phyloP scores from a whole-genome alignment of 805 yeast genomes.

The Cyberlindnera nakhonratchasimensis region DNA sequence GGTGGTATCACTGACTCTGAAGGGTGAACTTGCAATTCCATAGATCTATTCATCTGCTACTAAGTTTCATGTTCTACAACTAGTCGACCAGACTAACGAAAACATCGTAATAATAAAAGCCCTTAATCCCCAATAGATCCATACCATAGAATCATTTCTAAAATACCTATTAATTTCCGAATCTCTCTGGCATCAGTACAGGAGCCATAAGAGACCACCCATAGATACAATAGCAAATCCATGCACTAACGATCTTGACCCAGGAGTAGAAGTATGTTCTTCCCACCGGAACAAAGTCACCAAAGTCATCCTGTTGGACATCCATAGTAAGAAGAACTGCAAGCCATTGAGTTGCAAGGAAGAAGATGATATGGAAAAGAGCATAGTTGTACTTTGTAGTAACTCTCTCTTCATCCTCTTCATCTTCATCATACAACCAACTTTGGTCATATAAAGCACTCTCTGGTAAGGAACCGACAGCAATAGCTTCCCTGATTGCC shows the following conservation, averaged over 20 bases:
- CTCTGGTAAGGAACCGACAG: conserved; percentile 90
- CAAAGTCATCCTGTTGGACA: conserved; percentile 77
- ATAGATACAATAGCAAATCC: conserved; percentile 85
- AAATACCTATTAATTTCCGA: conserved; percentile 32
- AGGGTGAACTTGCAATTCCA: conserved; percentile 19
- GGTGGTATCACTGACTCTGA: conserved; percentile 59
- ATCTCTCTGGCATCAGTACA: conserved; percentile 83
- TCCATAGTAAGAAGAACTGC: conserved; percentile 91
- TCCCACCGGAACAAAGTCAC: conserved; percentile 95
- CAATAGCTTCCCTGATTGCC: conserved; percentile 92
- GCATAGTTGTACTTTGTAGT: conserved; percentile 80
- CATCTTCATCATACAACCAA: conserved; percentile 48
- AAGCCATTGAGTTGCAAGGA: conserved; percentile 94
- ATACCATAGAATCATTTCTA: neutral
- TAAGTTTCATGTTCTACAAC: too few relatives aligned
- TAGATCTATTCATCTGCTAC: too few relatives aligned
- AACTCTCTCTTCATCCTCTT: conserved; percentile 54
- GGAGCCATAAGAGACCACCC: conserved; percentile 94
- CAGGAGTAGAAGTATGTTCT: conserved; percentile 93
- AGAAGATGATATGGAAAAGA: conserved; percentile 85
- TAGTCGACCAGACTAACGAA: too few relatives aligned
- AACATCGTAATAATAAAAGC: neutral
- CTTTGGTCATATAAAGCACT: conserved; percentile 77
- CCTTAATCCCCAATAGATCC: neutral
- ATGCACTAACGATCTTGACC: conserved; percentile 89